Evolutionary conservation across 75 land plant genomes (phyloP).

Genomic region (Selaginella moellendorffii): DNA sequence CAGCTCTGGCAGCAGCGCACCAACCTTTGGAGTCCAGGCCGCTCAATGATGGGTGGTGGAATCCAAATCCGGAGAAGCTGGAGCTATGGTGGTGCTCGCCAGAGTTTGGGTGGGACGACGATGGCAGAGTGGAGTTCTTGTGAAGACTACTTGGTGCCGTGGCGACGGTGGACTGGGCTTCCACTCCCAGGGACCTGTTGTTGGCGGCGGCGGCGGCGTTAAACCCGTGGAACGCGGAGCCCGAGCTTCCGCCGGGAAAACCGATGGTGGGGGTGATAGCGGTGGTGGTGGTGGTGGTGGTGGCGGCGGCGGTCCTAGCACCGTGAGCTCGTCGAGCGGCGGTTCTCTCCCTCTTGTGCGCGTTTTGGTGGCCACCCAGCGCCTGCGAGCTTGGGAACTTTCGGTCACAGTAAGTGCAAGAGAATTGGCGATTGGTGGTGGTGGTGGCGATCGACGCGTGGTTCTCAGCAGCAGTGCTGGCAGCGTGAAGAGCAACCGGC

Average conservation of each 20-base stretch:
- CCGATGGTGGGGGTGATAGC: constrained; percentile 4
- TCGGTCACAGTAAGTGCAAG: constrained; percentile 54
- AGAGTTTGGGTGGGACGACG: too few species aligned
- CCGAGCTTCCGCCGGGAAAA: neutral
- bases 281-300: constrained; percentile 28
- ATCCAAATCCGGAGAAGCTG: too few species aligned
- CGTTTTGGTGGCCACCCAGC: constrained; percentile 64
- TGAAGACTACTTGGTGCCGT: too few species aligned
- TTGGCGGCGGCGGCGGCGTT: constrained; percentile 6
- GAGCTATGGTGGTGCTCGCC: too few species aligned
- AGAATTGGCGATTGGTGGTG: constrained; percentile 28
- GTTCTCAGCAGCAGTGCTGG: neutral
- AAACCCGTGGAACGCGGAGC: constrained; percentile 16
- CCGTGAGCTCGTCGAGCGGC: constrained; percentile 24
- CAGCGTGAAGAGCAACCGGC: too few species aligned
- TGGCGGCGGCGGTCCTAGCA: constrained; percentile 21
- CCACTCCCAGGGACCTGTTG: neutral
- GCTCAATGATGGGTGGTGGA: too few species aligned
- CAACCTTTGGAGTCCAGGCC: too few species aligned
- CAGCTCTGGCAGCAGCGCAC: too few species aligned
- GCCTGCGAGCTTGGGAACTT: constrained; percentile 69
- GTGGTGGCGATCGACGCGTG: neutral
- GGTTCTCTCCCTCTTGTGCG: constrained; percentile 58
- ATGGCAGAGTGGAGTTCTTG: too few species aligned
- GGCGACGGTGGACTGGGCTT: neutral